Evolutionary conservation across 768 basidiomycete genomes (phyloP), one percentile per base, ranked within the genome.

Genomic region (Boletus pseudo-olivaceus): DNA sequence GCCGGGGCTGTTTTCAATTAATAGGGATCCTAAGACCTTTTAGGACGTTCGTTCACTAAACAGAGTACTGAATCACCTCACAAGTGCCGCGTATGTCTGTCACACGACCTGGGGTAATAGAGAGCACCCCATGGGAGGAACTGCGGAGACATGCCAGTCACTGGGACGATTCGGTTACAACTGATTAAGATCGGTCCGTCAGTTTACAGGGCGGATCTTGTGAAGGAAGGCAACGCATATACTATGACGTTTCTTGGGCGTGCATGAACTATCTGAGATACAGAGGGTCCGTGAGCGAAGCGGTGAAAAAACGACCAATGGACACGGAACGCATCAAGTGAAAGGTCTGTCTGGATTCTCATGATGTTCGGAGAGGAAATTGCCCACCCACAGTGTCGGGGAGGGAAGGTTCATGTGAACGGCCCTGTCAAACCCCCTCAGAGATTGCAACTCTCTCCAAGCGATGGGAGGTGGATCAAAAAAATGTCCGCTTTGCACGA

Each of bases 81-180:
- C 57, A 50, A 42, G 14, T 12, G 45, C 53, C 60, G 54, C 47
- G 41, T 38, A 41, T 5, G 34, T 11, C 52, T 9, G 54, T 66
- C 66, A 66, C 66, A 66, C 63, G 55, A 66, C 66, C 61, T 59
- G 66, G 66, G 65, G 65, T 67, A 67, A 66, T 66, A 63, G 61
- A 9, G 56, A 61, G 61, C 58, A 54, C 55, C 43, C 58, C 62
- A 66, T 49, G 58, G 55, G 56, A 61, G 39, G 49, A 45, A 55
- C 59, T 59, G 60, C 63, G 63, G 65, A 64, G 60, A 53, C 29
- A 37, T 37, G n/a, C n/a, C n/a, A n/a, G n/a, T n/a, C n/a, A n/a
- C n/a, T n/a, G 42, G n/a, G 53, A 42, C 20, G 35, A 44, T 42
- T 47, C 39, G 34, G 57, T 57, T 45, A 50, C 52, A 35, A 37